Conservation (phyloP, 202 grass and related monocot species). For the Setaria viridis region DNA sequence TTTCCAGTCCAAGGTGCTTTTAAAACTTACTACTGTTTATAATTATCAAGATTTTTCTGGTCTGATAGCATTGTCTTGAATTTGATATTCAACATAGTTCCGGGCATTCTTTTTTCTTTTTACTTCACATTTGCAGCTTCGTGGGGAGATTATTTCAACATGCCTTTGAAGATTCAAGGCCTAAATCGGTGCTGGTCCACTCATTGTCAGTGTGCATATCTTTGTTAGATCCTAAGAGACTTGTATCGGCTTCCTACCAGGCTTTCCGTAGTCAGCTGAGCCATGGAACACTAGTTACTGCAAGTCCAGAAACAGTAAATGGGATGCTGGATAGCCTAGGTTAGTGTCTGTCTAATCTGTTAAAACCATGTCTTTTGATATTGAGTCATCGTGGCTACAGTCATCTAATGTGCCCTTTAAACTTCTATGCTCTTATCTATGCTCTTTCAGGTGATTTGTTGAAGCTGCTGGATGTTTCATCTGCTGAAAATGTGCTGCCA, state of each 20-base stretch:
- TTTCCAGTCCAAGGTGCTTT: slow-evolving; percentile 80
- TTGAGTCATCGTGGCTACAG: slow-evolving; percentile 1
- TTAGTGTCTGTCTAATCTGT: slow-evolving; percentile 47
- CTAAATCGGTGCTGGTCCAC: slow-evolving; percentile 90
- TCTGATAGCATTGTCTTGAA: neutral
- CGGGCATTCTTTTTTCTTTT: slow-evolving; percentile 30
- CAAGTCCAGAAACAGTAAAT: slow-evolving; percentile 87
- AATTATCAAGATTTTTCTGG: slow-evolving; percentile 20
- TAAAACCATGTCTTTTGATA: slow-evolving; percentile 17
- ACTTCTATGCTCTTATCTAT: slow-evolving; percentile 28
- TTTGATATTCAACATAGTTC: slow-evolving; percentile 49
- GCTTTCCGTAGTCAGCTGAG: slow-evolving; percentile 85
- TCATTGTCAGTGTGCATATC: slow-evolving; percentile 95
- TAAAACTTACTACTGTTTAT: slow-evolving; percentile 12
- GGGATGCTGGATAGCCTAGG: slow-evolving; percentile 93
- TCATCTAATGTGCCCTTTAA: slow-evolving; percentile 7
- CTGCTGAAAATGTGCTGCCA: slow-evolving; percentile 61
- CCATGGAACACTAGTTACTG: slow-evolving; percentile 81
- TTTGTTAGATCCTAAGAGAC: slow-evolving; percentile 92
- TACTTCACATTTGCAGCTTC: slow-evolving; percentile 68
- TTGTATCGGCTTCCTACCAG: slow-evolving; percentile 88
- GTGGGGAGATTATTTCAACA: slow-evolving; percentile 90
- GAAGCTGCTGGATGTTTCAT: slow-evolving; percentile 87
- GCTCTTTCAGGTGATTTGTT: slow-evolving; percentile 77
- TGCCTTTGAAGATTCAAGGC: slow-evolving; percentile 87